A percentile compares a stretch with the other conserved stretches of the same genome.
These are phyloP conservation scores for Eustoma russellianum DNA, from an alignment of 257 asterid genomes.

Conservation along the genomic window DNA sequence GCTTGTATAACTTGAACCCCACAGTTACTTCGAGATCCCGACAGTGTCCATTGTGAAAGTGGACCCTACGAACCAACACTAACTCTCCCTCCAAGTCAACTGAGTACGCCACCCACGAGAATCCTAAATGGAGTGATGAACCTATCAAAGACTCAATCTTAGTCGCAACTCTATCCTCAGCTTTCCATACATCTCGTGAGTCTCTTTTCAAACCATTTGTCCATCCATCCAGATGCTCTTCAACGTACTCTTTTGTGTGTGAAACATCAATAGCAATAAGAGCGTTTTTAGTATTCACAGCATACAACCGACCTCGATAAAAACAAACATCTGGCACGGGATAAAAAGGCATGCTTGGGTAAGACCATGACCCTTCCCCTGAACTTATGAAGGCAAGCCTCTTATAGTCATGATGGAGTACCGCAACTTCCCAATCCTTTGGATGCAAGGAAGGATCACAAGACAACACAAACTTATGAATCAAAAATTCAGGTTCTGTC, in stretches of 20 bases:
- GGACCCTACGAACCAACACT: neutral
- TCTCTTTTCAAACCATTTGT: neutral
- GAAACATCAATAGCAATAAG: neutral
- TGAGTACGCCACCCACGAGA: neutral
- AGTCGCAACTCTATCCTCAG: neutral
- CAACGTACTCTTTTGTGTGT: neutral
- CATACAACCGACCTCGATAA: neutral
- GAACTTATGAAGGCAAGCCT: neutral
- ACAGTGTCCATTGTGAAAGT: neutral
- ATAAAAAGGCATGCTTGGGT: neutral
- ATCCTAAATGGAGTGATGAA: neutral
- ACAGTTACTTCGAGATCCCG: neutral
- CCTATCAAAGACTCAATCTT: neutral
- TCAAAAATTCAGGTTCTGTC: neutral
- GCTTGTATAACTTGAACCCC: neutral
- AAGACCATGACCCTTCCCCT: neutral
- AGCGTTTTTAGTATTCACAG: neutral
- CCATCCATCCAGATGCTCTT: neutral
- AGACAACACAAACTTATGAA: neutral
- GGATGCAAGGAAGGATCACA: neutral
- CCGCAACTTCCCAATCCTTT: neutral
- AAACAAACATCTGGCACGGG: neutral
- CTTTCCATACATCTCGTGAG: neutral
- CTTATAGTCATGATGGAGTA: fast-evolving
- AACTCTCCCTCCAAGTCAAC: neutral